phyloP scores from a whole-genome alignment of 192 early-diverging fungal species.

The Jimgerdemannia lactiflua region DNA sequence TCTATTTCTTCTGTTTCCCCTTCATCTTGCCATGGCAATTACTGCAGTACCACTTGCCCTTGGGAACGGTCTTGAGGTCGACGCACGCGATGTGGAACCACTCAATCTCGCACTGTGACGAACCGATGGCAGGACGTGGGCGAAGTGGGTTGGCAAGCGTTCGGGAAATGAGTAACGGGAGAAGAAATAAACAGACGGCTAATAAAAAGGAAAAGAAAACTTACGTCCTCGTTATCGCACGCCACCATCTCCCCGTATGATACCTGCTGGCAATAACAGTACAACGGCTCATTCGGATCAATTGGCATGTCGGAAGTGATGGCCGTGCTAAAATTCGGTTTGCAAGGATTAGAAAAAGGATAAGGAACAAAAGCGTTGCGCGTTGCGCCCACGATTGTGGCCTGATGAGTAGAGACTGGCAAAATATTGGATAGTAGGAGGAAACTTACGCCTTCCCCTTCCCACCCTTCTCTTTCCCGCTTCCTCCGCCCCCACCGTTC shows the following conservation, averaged over 20 bases:
- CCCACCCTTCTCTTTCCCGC: neutral
- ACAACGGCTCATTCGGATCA: constrained; percentile 95
- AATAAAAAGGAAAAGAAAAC: constrained; percentile 10
- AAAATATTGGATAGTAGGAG: too few relatives aligned
- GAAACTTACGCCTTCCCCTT: neutral
- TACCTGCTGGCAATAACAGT: constrained; percentile 95
- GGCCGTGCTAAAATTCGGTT: neutral
- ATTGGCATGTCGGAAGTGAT: constrained; percentile 65
- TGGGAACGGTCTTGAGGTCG: constrained; percentile 79
- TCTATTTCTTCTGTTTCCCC: constrained; percentile 44
- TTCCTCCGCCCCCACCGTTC: neutral
- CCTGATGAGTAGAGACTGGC: too few relatives aligned
- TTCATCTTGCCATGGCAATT: constrained; percentile 68
- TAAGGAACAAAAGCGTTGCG: neutral
- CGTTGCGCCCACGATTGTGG: too few relatives aligned
- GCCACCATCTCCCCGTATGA: constrained; percentile 99
- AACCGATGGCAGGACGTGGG: neutral
- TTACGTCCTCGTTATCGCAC: constrained; percentile 86
- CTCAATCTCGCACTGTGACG: constrained; percentile 80
- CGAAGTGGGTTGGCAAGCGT: neutral
- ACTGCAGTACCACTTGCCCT: constrained; percentile 95
- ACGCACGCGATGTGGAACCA: constrained; percentile 99
- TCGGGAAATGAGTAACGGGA: too few relatives aligned
- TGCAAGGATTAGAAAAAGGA: neutral
- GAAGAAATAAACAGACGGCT: too few relatives aligned